A percentile compares a stretch with the other conserved stretches of the same genome.
Conservation (phyloP, 1,139 yeast species). For the Suhomyces terraborum region DNA sequence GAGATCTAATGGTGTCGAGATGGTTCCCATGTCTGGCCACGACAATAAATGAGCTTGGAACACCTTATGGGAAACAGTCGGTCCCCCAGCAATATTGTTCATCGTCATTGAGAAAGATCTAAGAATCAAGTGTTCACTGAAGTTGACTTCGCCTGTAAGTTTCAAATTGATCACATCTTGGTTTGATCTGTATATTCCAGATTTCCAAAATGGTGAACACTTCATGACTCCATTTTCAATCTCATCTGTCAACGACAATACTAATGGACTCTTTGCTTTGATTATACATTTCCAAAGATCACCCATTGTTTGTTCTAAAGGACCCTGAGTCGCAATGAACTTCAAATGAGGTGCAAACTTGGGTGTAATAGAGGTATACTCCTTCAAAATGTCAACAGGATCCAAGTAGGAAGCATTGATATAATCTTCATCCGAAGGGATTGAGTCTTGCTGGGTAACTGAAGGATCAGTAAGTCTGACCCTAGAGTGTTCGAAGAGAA, state of each 20-base stretch:
- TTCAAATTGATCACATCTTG: constrained; percentile 34
- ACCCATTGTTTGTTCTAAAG: constrained; percentile 69
- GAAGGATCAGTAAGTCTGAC: constrained; percentile 46
- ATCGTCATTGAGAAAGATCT: constrained; percentile 40
- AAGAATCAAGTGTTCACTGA: constrained; percentile 26
- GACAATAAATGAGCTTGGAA: constrained; percentile 51
- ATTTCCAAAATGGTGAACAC: constrained; percentile 57
- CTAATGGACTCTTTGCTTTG: constrained; percentile 42
- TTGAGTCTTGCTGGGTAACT: background rate
- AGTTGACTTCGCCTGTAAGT: constrained; percentile 21
- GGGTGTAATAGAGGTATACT: constrained; percentile 15
- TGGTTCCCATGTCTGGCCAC: constrained; percentile 58
- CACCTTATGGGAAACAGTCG: constrained; percentile 28
- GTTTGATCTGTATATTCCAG: constrained; percentile 48
- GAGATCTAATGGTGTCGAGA: constrained; percentile 41
- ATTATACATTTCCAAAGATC: constrained; percentile 80
- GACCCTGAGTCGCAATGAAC: constrained; percentile 87
- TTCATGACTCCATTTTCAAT: constrained; percentile 54
- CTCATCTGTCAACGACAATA: constrained; percentile 54
- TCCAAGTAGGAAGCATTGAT: constrained; percentile 34
- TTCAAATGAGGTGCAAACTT: constrained; percentile 24
- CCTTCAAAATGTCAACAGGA: constrained; percentile 22
- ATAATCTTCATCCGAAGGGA: constrained; percentile 28
- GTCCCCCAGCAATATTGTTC: constrained; percentile 20
- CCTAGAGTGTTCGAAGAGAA: constrained; percentile 80